phyloP scores from a whole-genome alignment of 305 asterid genomes.

The Fraxinus angustifolia region DNA sequence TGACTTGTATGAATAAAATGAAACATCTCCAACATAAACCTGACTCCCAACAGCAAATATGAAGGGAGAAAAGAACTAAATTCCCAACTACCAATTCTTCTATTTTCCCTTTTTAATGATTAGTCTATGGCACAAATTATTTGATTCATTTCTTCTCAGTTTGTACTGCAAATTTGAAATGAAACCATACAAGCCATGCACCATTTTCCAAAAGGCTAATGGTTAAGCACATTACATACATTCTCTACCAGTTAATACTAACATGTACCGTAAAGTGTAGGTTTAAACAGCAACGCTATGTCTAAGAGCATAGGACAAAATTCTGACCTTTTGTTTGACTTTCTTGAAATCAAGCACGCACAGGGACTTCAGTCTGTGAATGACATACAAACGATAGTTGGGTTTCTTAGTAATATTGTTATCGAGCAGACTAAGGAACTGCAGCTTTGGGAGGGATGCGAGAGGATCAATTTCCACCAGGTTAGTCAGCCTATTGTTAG shows the following conservation, averaged over 20 bases:
- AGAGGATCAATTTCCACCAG: slow-evolving; percentile 94
- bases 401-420: slow-evolving; percentile 91
- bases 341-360: slow-evolving; percentile 88
- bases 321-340: slow-evolving; percentile 84
- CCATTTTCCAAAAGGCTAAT: neutral
- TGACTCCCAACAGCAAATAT: neutral
- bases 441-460: slow-evolving; percentile 81
- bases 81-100: neutral
- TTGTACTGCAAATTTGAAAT: slow-evolving; percentile 3
- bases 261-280: neutral
- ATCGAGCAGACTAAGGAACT: slow-evolving; percentile 85
- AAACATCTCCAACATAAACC: neutral
- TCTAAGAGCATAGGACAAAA: neutral
- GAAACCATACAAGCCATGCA: neutral
- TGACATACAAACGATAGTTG: slow-evolving; percentile 89
- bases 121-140: neutral
- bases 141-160: neutral
- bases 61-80: neutral
- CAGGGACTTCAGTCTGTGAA: slow-evolving; percentile 82
- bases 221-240: neutral
- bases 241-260: neutral
- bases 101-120: neutral
- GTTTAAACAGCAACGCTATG: neutral
- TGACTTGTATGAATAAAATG: neutral
- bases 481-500: slow-evolving; percentile 88